Conservation (phyloP, 768 basidiomycete species). For the Suillus clintonianus region DNA sequence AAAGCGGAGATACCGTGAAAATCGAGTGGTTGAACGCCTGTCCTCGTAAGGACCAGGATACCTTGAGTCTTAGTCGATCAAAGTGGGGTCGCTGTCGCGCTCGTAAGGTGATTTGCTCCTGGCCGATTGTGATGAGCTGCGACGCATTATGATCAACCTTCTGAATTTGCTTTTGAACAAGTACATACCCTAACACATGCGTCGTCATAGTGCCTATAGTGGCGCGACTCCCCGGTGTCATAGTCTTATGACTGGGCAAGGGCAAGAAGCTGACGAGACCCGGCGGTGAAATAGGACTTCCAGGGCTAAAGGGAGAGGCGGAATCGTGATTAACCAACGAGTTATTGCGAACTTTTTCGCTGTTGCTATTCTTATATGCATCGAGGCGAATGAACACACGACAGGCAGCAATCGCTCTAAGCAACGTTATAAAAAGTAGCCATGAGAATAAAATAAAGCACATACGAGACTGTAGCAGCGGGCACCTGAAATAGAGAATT, state of each 20-base stretch:
- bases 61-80: background rate
- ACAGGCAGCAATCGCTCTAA: slow-evolving; percentile 58
- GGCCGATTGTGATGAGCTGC: background rate
- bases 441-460: slow-evolving; percentile 3
- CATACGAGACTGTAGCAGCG: slow-evolving; percentile 65
- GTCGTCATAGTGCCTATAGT: slow-evolving; percentile 64
- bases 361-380: slow-evolving; percentile 43
- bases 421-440: slow-evolving; percentile 2
- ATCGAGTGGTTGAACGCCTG: background rate
- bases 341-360: slow-evolving; percentile 1
- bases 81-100: background rate
- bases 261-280: slow-evolving; percentile 10
- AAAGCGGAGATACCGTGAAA: background rate
- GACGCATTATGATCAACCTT: background rate
- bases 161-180: too few relatives aligned
- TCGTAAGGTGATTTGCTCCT: background rate
- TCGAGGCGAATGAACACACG: slow-evolving; percentile 68
- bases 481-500: slow-evolving; percentile 46
- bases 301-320: background rate
- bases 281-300: background rate
- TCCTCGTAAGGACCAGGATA: background rate
- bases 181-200: slow-evolving; percentile 47
- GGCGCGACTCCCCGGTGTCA: slow-evolving; percentile 43
- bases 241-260: slow-evolving; percentile 10
- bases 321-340: background rate